phyloP scores from a whole-genome alignment of 495 filamentous ascomycete species.

The Penicillium flavigenum region DNA sequence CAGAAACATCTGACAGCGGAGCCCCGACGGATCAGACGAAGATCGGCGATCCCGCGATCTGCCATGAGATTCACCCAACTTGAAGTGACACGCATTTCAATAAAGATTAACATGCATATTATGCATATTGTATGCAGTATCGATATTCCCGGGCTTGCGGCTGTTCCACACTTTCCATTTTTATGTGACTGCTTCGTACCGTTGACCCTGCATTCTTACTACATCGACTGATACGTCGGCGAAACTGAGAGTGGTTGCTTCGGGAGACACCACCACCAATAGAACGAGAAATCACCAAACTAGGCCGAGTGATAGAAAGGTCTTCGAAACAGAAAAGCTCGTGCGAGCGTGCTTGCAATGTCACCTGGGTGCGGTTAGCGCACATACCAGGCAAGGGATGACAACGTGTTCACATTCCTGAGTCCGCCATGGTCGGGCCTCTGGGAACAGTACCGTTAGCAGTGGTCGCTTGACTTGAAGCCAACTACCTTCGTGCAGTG shows the following conservation, averaged over 20 bases:
- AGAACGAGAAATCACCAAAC: not conserved
- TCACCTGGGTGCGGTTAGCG: not conserved
- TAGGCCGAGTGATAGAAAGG: not conserved
- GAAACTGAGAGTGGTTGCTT: not conserved
- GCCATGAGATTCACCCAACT: conserved; percentile 6
- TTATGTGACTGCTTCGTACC: not conserved
- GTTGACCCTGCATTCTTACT: not conserved
- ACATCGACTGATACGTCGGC: not conserved
- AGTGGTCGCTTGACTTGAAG: not conserved
- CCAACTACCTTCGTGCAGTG: not conserved
- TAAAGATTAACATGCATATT: not conserved
- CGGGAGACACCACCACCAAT: not conserved
- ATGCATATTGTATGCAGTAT: not conserved
- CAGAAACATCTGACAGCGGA: conserved; percentile 20
- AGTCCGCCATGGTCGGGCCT: not conserved
- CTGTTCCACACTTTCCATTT: not conserved
- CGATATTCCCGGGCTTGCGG: not conserved
- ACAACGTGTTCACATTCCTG: conserved; percentile 15
- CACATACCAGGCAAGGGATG: conserved; percentile 14
- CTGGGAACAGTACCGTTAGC: conserved; percentile 11
- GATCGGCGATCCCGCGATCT: conserved; percentile 21
- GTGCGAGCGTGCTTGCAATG: not conserved
- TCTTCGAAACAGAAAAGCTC: not conserved
- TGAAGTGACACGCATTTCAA: not conserved
- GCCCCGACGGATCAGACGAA: conserved; percentile 22